A percentile compares a stretch with the other conserved stretches of the same genome.
These are phyloP conservation scores for Phytophthora sp. DNA, from an alignment of 352 stramenopile genomes.

Conservation along the genomic window DNA sequence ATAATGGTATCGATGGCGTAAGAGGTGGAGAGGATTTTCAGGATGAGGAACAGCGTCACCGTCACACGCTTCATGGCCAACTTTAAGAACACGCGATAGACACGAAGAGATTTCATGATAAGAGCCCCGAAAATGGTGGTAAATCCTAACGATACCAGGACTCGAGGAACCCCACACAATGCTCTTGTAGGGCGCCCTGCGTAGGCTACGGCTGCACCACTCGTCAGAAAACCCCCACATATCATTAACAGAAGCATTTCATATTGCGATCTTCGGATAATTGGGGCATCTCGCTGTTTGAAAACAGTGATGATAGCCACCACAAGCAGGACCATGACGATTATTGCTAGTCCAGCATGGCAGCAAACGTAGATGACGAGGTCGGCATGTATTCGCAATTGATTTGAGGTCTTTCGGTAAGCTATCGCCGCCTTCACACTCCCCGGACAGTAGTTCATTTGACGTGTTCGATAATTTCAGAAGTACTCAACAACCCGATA, in stretches of 20 bases:
- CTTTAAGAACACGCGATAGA: slow-evolving; percentile 63
- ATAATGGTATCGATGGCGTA: slow-evolving; percentile 43
- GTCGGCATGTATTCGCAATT: slow-evolving; percentile 49
- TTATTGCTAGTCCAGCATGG: slow-evolving; percentile 2
- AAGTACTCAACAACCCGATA: slow-evolving; percentile 36
- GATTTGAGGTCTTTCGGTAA: slow-evolving; percentile 30
- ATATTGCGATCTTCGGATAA: slow-evolving; percentile 56
- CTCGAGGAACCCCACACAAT: slow-evolving; percentile 39
- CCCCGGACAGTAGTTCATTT: slow-evolving; percentile 21
- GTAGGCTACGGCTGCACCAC: slow-evolving; percentile 33
- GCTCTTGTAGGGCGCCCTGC: slow-evolving; percentile 30
- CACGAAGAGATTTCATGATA: slow-evolving; percentile 55
- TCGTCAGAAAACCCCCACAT: slow-evolving; percentile 43
- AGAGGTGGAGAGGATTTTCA: slow-evolving; percentile 48
- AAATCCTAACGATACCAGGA: slow-evolving; percentile 46
- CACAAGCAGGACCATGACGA: slow-evolving; percentile 20
- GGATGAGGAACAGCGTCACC: slow-evolving; percentile 39
- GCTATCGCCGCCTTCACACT: slow-evolving; percentile 32
- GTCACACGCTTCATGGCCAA: slow-evolving; percentile 49
- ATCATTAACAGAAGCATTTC: slow-evolving; percentile 56
- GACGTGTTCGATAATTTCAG: slow-evolving; percentile 42
- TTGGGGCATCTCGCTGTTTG: slow-evolving; percentile 37
- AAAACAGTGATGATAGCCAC: slow-evolving; percentile 31
- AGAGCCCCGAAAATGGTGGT: slow-evolving; percentile 53
- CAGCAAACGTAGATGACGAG: slow-evolving; percentile 24